Base-by-base conservation (phyloP, 75 land plant species). In the Cupressus sempervirens region DNA sequence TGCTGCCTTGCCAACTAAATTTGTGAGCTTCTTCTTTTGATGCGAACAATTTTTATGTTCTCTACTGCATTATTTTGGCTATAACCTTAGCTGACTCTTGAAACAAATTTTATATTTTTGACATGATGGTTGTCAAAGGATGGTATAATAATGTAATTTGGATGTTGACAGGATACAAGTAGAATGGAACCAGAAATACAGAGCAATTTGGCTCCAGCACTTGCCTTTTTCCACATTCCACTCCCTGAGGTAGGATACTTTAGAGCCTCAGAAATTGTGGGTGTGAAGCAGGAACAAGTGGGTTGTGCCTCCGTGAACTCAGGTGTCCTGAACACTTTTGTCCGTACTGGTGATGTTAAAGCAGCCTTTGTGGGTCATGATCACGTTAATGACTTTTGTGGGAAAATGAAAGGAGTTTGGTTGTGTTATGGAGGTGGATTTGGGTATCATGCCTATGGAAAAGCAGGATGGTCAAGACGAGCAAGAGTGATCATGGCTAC, bases 361-460 rank as follows among this genome's bases (percentile, higher is more conserved):
- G 94, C 93, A 53, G 96, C 88, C 1, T 92, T 94, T 84, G 74
- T 88, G 3, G 96, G 96, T n/a, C 96, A 94, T 80, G 96, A 94
- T 84, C 96, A 94, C 82, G 85, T 43, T 0, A 94, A 94, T 88
- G 96, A 94, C 84, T 94, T 93, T 86, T 94, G 96, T 86, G 96
- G 96, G 43, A 82, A 92, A 35, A 65, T 92, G 4, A 32, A 89
- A 4, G 88, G 89, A 26, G 89, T 94, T 83, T 90, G 91, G 90
- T 90, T 94, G 68, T 94, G 96, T 43, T 94, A 94, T 86, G 96
- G 95, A 13, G 96, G 96, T 74, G 96, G 93, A 1, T 87, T 87
- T 86, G 96, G 96, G 26, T 94, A 94, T 70, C 96, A 94, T 85
- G 96, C 89, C 12, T 94, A 94, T 91, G 96, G 96, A 15, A 88